Evolutionary conservation across 2,329 filamentous ascomycete genomes (phyloP), one percentile per base, ranked within the genome.

Genomic region (Xylariales sp.): DNA sequence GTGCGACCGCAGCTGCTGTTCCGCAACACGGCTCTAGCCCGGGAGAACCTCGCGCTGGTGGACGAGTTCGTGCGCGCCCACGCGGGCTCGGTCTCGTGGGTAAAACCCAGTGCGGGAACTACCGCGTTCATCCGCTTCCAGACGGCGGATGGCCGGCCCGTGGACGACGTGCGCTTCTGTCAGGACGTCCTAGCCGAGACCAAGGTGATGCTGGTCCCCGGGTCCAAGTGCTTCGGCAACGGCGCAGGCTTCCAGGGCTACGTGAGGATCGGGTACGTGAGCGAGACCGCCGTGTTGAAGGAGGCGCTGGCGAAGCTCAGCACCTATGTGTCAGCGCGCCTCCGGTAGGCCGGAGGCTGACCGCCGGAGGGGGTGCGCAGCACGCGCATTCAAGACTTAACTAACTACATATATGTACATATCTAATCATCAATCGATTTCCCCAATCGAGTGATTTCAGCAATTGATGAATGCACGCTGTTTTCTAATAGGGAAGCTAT

Each of bases 261-360:
- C 59, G 81, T 94, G 16, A 71, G 88, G 42, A 73, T 94, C 44
- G 87, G 88, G 1, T 93, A 84, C 60, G 85, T 82, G 1, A 82
- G 78, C 51, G 72, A 83, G 49, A 89, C 84, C 1, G 70, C 79
- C 12, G 71, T 86, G n/a, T 53, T 94, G 37, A 67, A 76, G 50
- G 72, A 81, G 45, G 88, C 76, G 0, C 54, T 94, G 52, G 69
- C 76, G 47, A 61, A 53, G 49, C 52, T 76, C 27, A 57, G 59
- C 5, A 40, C 29, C 3, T 75, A 72, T 51, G 41, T 76, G 6
- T 48, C 51, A 18, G 45, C 60, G 29, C 32, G 60, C 37, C 37
- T 67, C 34, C 25, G 28, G 28, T 37, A 20, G 29, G n/a, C 23
- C n/a, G 8, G 23, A 25, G 8, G 23, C 23, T 8, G 23, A 25